A percentile compares a stretch with the other conserved stretches of the same genome.
phyloP scores from a whole-genome alignment of 2,329 filamentous ascomycete genomes.

The Hypoxylon sp. region DNA sequence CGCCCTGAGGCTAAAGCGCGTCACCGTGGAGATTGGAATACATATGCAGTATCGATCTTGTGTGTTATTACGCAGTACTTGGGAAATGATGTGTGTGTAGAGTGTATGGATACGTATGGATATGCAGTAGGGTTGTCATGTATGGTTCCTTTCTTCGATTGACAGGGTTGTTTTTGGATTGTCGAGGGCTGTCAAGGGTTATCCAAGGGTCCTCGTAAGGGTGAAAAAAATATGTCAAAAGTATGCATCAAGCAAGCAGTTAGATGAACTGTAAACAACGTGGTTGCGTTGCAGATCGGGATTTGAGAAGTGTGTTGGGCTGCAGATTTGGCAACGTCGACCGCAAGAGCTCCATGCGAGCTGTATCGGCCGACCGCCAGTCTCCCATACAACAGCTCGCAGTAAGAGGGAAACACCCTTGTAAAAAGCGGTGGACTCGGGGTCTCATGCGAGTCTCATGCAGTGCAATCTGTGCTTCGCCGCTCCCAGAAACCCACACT shows the following conservation, averaged over 20 bases:
- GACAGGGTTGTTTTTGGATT: not conserved
- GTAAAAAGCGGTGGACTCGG: constrained; percentile 55
- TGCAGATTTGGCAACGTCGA: constrained; percentile 46
- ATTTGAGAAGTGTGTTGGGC: constrained; percentile 46
- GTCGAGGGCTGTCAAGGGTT: not conserved
- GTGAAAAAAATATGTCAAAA: constrained; percentile 14
- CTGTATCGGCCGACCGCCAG: constrained; percentile 52
- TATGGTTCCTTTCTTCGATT: constrained; percentile 8
- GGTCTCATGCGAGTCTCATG: constrained; percentile 49
- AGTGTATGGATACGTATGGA: not conserved
- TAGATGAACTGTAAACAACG: constrained; percentile 33
- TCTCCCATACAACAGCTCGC: constrained; percentile 52
- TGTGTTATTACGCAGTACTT: constrained; percentile 6
- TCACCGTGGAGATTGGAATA: constrained; percentile 40
- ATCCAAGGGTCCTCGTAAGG: not conserved
- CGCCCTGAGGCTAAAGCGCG: constrained; percentile 47
- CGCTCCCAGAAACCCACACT: constrained; percentile 27
- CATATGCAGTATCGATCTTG: constrained; percentile 31
- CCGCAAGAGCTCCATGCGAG: constrained; percentile 39
- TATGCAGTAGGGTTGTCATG: not conserved
- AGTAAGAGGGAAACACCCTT: constrained; percentile 50
- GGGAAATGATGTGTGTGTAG: not conserved
- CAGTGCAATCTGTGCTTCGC: constrained; percentile 45
- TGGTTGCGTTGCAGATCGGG: constrained; percentile 47
- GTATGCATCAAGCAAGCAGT: constrained; percentile 14